Conservation (phyloP, 2,329 filamentous ascomycete genomes). For the Fusarium sp. region DNA sequence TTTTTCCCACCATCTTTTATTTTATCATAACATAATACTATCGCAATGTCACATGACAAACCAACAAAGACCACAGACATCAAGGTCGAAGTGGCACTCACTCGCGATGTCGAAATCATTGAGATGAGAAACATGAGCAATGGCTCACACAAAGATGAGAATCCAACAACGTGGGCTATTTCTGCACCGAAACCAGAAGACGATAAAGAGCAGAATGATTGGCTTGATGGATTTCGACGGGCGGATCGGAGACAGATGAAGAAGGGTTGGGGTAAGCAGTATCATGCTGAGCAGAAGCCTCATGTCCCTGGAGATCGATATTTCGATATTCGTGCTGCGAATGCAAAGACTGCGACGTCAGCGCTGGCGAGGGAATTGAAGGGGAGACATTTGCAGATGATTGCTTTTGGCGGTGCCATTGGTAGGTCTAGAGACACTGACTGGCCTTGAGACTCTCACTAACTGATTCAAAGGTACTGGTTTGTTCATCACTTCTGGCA, state of each 20-base stretch:
- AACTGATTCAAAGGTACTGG: constrained; percentile 71
- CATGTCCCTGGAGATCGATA: constrained; percentile 55
- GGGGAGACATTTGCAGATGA: constrained; percentile 93
- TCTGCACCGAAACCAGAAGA: constrained; percentile 22
- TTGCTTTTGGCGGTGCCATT: constrained; percentile 94
- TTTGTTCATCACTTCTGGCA: constrained; percentile 86
- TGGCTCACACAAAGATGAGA: constrained; percentile 13
- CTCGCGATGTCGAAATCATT: constrained; percentile 35
- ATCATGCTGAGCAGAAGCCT: constrained; percentile 33
- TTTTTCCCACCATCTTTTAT: constrained; percentile 3
- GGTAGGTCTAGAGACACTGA: constrained; percentile 58
- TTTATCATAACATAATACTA: constrained; percentile 6
- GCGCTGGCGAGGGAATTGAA: constrained; percentile 83
- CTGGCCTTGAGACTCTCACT: neutral
- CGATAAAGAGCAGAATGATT: constrained; percentile 26
- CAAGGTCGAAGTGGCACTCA: constrained; percentile 35
- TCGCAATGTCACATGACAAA: constrained; percentile 30
- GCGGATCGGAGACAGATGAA: constrained; percentile 37
- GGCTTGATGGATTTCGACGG: constrained; percentile 43
- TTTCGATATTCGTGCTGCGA: constrained; percentile 68
- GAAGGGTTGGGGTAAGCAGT: constrained; percentile 41
- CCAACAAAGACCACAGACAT: constrained; percentile 36
- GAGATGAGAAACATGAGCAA: constrained; percentile 31
- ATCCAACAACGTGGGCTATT: constrained; percentile 25
- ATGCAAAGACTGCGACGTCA: constrained; percentile 81